phyloP scores from a whole-genome alignment of 441 rosid species.

The Populus hybrid region DNA sequence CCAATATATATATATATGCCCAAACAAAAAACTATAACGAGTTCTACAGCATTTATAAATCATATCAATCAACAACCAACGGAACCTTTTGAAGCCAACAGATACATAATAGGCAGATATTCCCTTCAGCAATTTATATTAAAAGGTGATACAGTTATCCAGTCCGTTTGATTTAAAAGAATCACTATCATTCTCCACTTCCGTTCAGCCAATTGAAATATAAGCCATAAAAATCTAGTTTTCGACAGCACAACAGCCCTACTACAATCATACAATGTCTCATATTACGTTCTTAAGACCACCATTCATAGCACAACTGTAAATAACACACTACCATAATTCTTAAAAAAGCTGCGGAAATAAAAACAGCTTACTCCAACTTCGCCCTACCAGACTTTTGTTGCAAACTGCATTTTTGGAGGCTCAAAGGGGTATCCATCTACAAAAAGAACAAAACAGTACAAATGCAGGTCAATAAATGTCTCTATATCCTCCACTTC shows the following conservation, averaged over 20 bases:
- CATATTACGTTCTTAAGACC: neutral
- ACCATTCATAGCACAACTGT: neutral
- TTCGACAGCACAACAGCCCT: neutral
- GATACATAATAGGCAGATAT: neutral
- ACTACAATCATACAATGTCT: neutral
- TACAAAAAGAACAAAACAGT: slow-evolving; percentile 38
- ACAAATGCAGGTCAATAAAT: slow-evolving; percentile 13
- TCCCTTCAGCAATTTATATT: neutral
- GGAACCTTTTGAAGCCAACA: neutral
- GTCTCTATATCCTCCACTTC: neutral
- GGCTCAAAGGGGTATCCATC: slow-evolving; percentile 99
- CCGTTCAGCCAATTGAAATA: neutral
- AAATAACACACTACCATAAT: neutral
- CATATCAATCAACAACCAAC: neutral
- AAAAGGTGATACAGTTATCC: neutral
- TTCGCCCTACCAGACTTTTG: slow-evolving; percentile 89
- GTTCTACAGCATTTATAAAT: neutral
- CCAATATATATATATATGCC: neutral
- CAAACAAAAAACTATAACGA: neutral
- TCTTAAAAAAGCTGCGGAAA: slow-evolving; percentile 6
- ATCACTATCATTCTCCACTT: neutral
- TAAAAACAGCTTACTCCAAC: neutral
- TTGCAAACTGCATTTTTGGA: slow-evolving; percentile 93
- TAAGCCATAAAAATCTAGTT: neutral
- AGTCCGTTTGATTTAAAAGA: neutral